Base-by-base conservation (phyloP, 2,329 filamentous ascomycete species). In the Fusarium sp. region DNA sequence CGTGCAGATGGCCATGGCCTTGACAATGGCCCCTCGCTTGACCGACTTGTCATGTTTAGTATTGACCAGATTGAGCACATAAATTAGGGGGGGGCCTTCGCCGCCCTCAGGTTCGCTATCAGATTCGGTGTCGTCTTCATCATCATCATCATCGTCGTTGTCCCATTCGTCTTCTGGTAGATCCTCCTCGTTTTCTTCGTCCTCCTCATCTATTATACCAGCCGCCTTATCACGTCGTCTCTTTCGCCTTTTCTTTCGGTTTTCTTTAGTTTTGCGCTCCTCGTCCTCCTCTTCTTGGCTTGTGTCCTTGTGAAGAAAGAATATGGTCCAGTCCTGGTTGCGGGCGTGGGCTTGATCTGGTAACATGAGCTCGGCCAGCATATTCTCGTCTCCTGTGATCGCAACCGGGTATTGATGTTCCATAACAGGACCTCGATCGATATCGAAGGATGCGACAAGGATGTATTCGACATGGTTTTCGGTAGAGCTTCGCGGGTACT, bases 381-480 rank as follows among this genome's bases (percentile, higher is more conserved):
- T 98, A 75, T 97, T 92, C 82, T 99, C 96, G 77, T 99, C 95
- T 32, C 96, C 95, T 50, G 94, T 97, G 66, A 99, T 98, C 50
- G 95, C 90, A 41, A 93, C 90, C 0, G 96, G 96, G 76, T 95
- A 99, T 77, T 99, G 96, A 77, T 99, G 94, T 77, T 99, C 96
- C 96, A 99, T 98, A 73, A 97, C 90, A 46, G 95, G 95, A 4
- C 96, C 96, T 53, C 93, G 90, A 78, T 98, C 95, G 74, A 98
- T 97, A 79, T 98, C 94, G 80, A 99, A 99, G 4, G 94, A 97
- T 6, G 96, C 96, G 55, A 99, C 96, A 53, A 99, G 84, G 53
- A 99, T 98, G 77, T 98, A 99, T 78, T 99, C 96, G 80, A 99
- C 96, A 90, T 99, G 96, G 75, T 96, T 96, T 78, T 98, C 91